phyloP scores from a whole-genome alignment of 768 basidiomycete species.

The Cystobasidiopsis lactophilus region DNA sequence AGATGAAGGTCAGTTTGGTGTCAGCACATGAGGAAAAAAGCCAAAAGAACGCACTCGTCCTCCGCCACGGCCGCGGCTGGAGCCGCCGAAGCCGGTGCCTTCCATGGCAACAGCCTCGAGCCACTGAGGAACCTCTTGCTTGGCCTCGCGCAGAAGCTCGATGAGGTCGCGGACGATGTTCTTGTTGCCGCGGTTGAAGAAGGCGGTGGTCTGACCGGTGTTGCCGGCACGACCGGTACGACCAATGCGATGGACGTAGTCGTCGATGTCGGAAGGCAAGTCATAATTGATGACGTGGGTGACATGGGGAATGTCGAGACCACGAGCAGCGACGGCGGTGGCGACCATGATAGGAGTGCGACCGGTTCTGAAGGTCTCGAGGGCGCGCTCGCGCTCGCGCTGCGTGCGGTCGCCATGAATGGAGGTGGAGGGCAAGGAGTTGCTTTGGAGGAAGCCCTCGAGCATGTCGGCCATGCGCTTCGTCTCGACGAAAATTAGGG shows the following conservation, averaged over 20 bases:
- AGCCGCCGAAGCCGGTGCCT: slow-evolving; percentile 29
- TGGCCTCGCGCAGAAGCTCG: slow-evolving; percentile 83
- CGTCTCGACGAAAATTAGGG: slow-evolving; percentile 95
- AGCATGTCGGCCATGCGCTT: slow-evolving; percentile 99
- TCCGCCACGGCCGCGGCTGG: slow-evolving; percentile 31
- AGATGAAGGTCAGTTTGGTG: background rate
- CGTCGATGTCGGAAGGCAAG: slow-evolving; percentile 90
- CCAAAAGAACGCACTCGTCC: slow-evolving; percentile 28
- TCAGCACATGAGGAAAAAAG: background rate
- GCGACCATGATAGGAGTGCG: slow-evolving; percentile 92
- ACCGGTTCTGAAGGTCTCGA: slow-evolving; percentile 85
- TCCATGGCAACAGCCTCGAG: slow-evolving; percentile 69
- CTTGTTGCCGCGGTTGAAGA: slow-evolving; percentile 36
- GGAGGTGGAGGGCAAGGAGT: slow-evolving; percentile 71
- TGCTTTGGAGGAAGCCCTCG: slow-evolving; percentile 74
- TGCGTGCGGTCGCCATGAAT: slow-evolving; percentile 97
- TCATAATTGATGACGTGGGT: slow-evolving; percentile 98
- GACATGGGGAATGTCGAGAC: slow-evolving; percentile 97
- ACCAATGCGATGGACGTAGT: slow-evolving; percentile 28
- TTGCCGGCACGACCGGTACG: slow-evolving; percentile 79
- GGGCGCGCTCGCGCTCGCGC: slow-evolving; percentile 84
- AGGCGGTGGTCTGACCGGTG: slow-evolving; percentile 82
- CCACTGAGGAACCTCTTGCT: slow-evolving; percentile 84
- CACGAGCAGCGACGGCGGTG: slow-evolving; percentile 95
- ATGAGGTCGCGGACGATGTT: slow-evolving; percentile 55